Base-by-base conservation (phyloP, 805 yeast genomes). In the Clavispora asparagi region DNA sequence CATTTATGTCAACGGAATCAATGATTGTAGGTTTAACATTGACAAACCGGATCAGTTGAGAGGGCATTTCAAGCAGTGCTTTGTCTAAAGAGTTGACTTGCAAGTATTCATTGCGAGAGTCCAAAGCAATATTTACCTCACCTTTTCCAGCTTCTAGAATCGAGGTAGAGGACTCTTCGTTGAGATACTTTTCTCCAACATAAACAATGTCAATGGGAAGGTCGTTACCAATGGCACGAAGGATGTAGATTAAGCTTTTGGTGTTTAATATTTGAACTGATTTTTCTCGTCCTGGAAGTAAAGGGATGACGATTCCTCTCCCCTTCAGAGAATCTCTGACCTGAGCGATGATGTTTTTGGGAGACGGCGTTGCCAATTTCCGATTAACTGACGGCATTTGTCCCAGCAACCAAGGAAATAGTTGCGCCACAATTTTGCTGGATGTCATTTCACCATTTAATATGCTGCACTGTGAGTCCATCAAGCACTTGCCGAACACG, bases 351-450 rank as follows among this genome's bases (percentile, higher is more conserved):
- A 33, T 16, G 37, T 33, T 11, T 16, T 10, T 17, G 4, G 11
- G 25, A 2, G 25, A 10, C 2, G 25, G 11, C 23, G 23, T 4
- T 7, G 37, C 25, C 29, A 47, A 39, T 14, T 44, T 41, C 40
- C 50, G 46, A 23, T 53, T 51, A 36, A 55, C 55, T 1, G n/a
- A 29, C 1, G 72, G 71, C 10, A 40, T 48, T 5, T 51, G 39
- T n/a, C 56, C 49, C 9, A 64, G 51, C n/a, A 66, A 35, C 69
- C 69, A 68, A 4, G 72, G 71, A 41, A 55, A 63, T 13, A 63
- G 35, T 27, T 50, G 48, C 12, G 36, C 16, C 19, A 57, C 60
- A 26, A 47, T 48, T 6, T 29, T 38, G n/a, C 16, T 16, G 25
- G 17, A 33, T 9, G 25, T 17, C 1, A 7, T 23, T 6, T 17